Conservation (phyloP, 345 rosid species). For the Camelina sativa region DNA sequence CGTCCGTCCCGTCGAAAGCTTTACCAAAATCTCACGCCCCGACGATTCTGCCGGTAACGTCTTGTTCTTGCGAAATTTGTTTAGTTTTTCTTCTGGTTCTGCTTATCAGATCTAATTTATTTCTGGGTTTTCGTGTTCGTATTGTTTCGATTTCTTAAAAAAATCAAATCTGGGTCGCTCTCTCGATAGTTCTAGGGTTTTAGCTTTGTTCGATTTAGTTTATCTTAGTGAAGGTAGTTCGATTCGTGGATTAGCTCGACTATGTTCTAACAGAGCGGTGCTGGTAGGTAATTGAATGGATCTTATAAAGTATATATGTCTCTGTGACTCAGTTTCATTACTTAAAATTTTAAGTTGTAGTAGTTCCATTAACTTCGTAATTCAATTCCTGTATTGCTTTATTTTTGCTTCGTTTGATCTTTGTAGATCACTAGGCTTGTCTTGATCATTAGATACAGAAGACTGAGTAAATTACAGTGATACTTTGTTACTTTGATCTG, state of each 20-base stretch:
- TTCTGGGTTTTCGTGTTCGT: conserved; percentile 23
- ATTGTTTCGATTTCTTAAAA: background rate
- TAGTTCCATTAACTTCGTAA: background rate
- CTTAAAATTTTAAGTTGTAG: too few species aligned
- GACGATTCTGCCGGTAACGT: conserved; percentile 29
- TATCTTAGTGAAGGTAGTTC: background rate
- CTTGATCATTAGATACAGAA: background rate
- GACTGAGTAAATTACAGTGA: too few species aligned
- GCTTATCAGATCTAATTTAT: conserved; percentile 2
- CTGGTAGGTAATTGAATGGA: conserved; percentile 5
- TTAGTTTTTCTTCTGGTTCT: background rate
- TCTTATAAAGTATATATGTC: conserved; percentile 17
- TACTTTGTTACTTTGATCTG: background rate
- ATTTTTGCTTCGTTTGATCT: conserved; percentile 1
- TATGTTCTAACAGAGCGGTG: background rate
- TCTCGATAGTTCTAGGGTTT: conserved; percentile 30
- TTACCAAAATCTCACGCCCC: conserved; percentile 15
- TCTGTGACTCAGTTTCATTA: conserved; percentile 2
- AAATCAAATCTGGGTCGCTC: conserved; percentile 28
- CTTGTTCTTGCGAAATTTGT: background rate
- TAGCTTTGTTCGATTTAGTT: conserved; percentile 22
- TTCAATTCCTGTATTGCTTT: background rate
- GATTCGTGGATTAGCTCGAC: background rate
- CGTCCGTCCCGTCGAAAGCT: conserved; percentile 18
- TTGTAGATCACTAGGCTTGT: background rate